Percentiles rank a stretch among this genome's conserved stretches.
Conservation (phyloP, 2,329 filamentous ascomycete genomes). For the Fusarium begoniae region DNA sequence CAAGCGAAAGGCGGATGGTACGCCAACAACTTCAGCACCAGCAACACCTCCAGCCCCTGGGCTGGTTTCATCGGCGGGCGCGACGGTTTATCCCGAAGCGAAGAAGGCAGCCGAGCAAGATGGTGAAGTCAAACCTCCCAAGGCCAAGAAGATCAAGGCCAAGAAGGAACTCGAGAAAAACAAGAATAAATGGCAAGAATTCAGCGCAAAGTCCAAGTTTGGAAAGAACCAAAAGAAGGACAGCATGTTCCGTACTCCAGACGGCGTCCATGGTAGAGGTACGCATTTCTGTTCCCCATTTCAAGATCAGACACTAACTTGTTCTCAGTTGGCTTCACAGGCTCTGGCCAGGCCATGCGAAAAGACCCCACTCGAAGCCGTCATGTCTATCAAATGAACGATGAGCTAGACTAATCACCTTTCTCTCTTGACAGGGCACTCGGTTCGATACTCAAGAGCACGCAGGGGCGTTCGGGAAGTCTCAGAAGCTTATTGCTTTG, state of each 20-base stretch:
- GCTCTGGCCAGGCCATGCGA: constrained; percentile 94
- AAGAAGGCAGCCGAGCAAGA: constrained; percentile 69
- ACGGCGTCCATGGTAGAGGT: constrained; percentile 88
- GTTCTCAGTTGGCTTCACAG: constrained; percentile 86
- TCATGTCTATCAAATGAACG: constrained; percentile 83
- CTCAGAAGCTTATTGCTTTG: constrained; percentile 43
- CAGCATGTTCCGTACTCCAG: constrained; percentile 95
- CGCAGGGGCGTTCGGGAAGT: constrained; percentile 40
- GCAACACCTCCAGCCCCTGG: constrained; percentile 49
- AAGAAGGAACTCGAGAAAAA: constrained; percentile 90
- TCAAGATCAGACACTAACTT: constrained; percentile 28
- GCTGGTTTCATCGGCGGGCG: constrained; percentile 64
- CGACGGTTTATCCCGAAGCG: constrained; percentile 68
- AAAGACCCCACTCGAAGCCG: constrained; percentile 86
- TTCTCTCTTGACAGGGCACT: constrained; percentile 42
- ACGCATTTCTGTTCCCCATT: constrained; percentile 38
- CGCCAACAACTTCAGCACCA: constrained; percentile 60
- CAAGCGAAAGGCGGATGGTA: constrained; percentile 88
- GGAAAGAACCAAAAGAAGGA: constrained; percentile 80
- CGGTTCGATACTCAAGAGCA: constrained; percentile 27
- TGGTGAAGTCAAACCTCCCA: constrained; percentile 75
- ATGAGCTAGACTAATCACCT: constrained; percentile 72
- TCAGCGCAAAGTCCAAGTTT: constrained; percentile 79
- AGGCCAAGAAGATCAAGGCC: constrained; percentile 90
- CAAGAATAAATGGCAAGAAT: constrained; percentile 96